Evolutionary conservation across 1,284 basidiomycete genomes (phyloP), one percentile per base, ranked within the genome.

Genomic region (Grifola frondosa): DNA sequence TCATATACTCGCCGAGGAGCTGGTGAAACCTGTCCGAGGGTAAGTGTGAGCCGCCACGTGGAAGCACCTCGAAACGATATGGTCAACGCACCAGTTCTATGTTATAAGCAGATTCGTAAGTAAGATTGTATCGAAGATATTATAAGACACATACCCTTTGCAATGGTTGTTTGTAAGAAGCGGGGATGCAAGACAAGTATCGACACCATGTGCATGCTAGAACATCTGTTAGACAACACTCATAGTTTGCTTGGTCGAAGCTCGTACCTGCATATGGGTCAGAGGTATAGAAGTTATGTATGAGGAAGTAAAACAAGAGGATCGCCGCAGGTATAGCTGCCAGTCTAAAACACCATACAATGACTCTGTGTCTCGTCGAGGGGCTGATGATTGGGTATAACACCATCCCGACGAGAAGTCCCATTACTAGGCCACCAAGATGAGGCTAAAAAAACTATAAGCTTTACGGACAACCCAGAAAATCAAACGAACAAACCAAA

Each of bases 351-450:
- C 58, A 68, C 83, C 88, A 92, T 53, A 88, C 81, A 34, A 90
- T 76, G n/a, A 78, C 59, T 43, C 78, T 77, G 60, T 95, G 92
- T 11, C 80, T 74, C 44, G 74, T 83, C 1, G 89, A 85, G 15
- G 73, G 73, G 53, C 82, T 88, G 47, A 97, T 91, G n/a, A 94
- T 81, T 5, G 94, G 95, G 59, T 95, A 93, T 50, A 98, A 80
- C 3, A 87, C 77, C 42, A 87, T 83, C 24, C 84, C 87, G 25
- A 87, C 76, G 6, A 97, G 74, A 3, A 97, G 71, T 9, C 93
- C 93, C 80, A 94, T 88, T 20, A 85, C 69, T 52, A 90, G 83
- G 21, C 87, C 89, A 42, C 88, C 88, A 19, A 89, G 71, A 63
- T 89, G 87, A 12, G 84, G n/a, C 85, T 86, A 38, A 10, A 40